phyloP scores from a whole-genome alignment of 176 grass and related monocot genomes.

The Hyparrhenia diplandra region DNA sequence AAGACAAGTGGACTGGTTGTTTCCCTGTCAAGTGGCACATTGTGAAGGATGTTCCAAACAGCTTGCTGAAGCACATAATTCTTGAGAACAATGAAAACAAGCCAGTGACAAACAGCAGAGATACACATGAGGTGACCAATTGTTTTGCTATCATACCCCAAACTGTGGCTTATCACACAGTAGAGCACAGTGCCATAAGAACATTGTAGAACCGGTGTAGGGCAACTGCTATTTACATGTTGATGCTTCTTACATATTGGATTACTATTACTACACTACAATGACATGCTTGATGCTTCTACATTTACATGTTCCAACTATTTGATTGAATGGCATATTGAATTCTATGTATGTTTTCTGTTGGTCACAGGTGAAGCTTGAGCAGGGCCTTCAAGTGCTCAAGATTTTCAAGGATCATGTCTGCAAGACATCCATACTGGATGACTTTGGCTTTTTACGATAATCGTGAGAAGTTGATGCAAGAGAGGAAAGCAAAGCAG shows the following conservation, averaged over 20 bases:
- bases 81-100: conserved; percentile 93
- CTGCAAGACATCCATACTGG: conserved; percentile 77
- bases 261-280: not conserved
- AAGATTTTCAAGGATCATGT: conserved; percentile 88
- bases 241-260: not conserved
- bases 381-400: conserved; percentile 73
- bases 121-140: conserved; percentile 80
- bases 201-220: not conserved
- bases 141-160: not conserved
- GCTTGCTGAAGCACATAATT: conserved; percentile 74
- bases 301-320: conserved; percentile 1
- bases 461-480: conserved; percentile 84
- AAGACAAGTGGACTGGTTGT: conserved; percentile 90
- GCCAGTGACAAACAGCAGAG: conserved; percentile 89
- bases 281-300: not conserved
- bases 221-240: not conserved
- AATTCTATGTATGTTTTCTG: conserved; percentile 10
- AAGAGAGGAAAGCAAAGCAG: conserved; percentile 71
- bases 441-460: conserved; percentile 88
- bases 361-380: conserved; percentile 71
- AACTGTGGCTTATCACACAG: not conserved
- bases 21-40: conserved; percentile 97
- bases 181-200: not conserved
- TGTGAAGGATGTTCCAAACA: conserved; percentile 95
- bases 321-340: conserved; percentile 11